These are phyloP conservation scores for Nitzschia putrida DNA, from an alignment of 108 stramenopile species.

Conservation along the genomic window DNA sequence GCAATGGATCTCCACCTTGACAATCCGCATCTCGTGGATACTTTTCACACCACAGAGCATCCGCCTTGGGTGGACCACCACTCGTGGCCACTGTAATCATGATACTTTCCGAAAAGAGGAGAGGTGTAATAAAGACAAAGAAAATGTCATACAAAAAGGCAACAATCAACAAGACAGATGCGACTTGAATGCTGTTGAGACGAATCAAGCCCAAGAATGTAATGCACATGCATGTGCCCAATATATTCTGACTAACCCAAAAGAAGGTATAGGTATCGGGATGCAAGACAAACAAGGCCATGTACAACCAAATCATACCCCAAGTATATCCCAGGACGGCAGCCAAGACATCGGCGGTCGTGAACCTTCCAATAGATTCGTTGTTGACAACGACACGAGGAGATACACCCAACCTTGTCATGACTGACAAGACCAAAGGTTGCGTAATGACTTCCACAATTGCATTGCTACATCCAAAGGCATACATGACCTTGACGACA, in stretches of 20 bases:
- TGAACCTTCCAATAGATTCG: slow-evolving; percentile 49
- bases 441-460: slow-evolving; percentile 54
- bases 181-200: slow-evolving; percentile 81
- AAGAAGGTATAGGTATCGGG: slow-evolving; percentile 53
- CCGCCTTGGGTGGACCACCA: slow-evolving; percentile 64
- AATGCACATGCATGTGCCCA: slow-evolving; percentile 89
- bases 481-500: slow-evolving; percentile 82
- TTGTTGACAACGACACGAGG: slow-evolving; percentile 21
- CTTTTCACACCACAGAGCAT: slow-evolving; percentile 83
- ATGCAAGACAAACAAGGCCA: slow-evolving; percentile 56
- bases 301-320: slow-evolving; percentile 49
- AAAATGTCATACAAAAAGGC: slow-evolving; percentile 89
- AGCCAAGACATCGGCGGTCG: slow-evolving; percentile 47
- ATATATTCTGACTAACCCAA: slow-evolving; percentile 90
- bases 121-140: slow-evolving; percentile 86
- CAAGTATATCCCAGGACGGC: slow-evolving; percentile 36
- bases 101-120: slow-evolving; percentile 75
- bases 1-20: slow-evolving; percentile 79
- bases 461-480: slow-evolving; percentile 62
- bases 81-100: slow-evolving; percentile 86
- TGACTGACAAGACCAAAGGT: slow-evolving; percentile 40
- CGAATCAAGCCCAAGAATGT: slow-evolving; percentile 75
- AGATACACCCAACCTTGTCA: neutral
- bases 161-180: slow-evolving; percentile 64
- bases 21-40: slow-evolving; percentile 77